Conservation (phyloP, 805 yeast species). For the Candida palmyrensis region DNA sequence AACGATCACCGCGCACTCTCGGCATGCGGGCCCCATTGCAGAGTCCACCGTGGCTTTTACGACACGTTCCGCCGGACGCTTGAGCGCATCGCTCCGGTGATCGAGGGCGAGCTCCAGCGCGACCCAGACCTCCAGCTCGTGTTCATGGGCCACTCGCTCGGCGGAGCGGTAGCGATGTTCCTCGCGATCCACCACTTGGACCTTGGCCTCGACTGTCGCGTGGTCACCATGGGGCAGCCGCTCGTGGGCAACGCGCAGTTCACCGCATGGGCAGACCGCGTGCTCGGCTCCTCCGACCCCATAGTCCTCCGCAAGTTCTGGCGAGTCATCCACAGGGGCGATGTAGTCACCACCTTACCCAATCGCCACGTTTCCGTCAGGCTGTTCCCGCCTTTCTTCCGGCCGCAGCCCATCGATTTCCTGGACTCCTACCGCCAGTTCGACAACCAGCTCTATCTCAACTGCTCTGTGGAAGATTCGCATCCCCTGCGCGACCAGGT, state of each 20-base stretch:
- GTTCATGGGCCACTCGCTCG: slow-evolving; percentile 32
- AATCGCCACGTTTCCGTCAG: slow-evolving; percentile 7
- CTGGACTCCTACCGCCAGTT: slow-evolving; percentile 26
- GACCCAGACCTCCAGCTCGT: slow-evolving; percentile 18
- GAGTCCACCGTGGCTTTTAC: slow-evolving; percentile 35
- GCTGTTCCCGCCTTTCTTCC: slow-evolving; percentile 6
- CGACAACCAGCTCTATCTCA: slow-evolving; percentile 33
- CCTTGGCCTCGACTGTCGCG: slow-evolving; percentile 22
- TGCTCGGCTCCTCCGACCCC: slow-evolving; percentile 22
- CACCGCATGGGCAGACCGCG: slow-evolving; percentile 29
- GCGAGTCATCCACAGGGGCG: slow-evolving; percentile 21
- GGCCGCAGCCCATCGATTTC: slow-evolving; percentile 8
- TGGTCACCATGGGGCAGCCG: slow-evolving; percentile 44
- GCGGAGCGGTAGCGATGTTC: slow-evolving; percentile 37
- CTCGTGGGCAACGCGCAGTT: slow-evolving; percentile 36
- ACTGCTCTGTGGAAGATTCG: slow-evolving; percentile 20
- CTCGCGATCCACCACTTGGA: slow-evolving; percentile 32
- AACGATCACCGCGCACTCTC: slow-evolving; percentile 18
- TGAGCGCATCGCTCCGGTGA: slow-evolving; percentile 15
- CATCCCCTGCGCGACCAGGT: slow-evolving; percentile 23
- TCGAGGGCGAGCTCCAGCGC: slow-evolving; percentile 14
- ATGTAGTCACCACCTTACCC: slow-evolving; percentile 26
- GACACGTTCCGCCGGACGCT: slow-evolving; percentile 25
- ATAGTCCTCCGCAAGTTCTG: slow-evolving; percentile 15
- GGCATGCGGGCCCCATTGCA: slow-evolving; percentile 27